Evolutionary conservation across 768 basidiomycete genomes (phyloP).

Genomic region (Sarcodon aspratus): DNA sequence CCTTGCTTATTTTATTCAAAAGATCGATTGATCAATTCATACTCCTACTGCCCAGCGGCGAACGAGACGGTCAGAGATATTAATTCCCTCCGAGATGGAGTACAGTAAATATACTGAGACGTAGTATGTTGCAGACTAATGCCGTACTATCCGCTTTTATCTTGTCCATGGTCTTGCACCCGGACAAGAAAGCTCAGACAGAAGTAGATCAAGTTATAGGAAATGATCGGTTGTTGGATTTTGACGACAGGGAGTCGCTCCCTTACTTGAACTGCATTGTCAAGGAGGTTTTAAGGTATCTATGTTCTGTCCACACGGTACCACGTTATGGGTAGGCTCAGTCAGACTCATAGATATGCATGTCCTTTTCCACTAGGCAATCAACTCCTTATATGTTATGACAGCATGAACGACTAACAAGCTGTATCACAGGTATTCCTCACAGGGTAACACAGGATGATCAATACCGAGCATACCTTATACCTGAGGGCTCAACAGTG

Average conservation of each 20-base stretch:
- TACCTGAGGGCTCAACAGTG: slow-evolving; percentile 15
- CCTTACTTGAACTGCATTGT: slow-evolving; percentile 30
- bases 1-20: neutral
- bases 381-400: neutral
- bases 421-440: slow-evolving; percentile 8
- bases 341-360: slow-evolving; percentile 5
- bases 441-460: slow-evolving; percentile 12
- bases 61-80: no score
- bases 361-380: slow-evolving; percentile 9
- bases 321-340: neutral
- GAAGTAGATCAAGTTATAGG: slow-evolving; percentile 33
- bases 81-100: no score
- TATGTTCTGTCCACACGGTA: no score
- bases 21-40: neutral
- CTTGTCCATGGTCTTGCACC: slow-evolving; percentile 27
- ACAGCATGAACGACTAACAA: neutral
- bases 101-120: neutral
- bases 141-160: slow-evolving; percentile 27
- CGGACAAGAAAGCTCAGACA: slow-evolving; percentile 28
- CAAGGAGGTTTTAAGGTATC: slow-evolving; percentile 20
- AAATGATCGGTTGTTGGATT: slow-evolving; percentile 25
- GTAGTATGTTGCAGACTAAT: slow-evolving; percentile 20
- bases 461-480: slow-evolving; percentile 14
- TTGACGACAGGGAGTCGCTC: slow-evolving; percentile 25
- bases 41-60: neutral